Conservation (phyloP, 2,329 filamentous ascomycete genomes). For the Pseudomassariella vexata region DNA sequence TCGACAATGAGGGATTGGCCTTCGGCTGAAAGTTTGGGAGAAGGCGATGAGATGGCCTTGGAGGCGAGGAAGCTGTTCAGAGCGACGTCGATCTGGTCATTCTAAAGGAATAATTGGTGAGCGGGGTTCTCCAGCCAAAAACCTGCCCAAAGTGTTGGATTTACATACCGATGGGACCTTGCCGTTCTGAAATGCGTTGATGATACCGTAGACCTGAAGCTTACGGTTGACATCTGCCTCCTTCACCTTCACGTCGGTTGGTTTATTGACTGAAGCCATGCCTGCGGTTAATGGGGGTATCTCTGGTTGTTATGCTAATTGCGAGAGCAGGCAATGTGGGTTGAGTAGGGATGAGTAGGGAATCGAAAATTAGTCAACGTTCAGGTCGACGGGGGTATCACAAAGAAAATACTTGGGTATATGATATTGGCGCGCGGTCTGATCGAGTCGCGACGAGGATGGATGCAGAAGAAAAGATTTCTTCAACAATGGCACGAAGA, state of each 20-base stretch:
- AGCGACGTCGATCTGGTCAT: conserved; percentile 92
- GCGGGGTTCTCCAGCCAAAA: conserved; percentile 1
- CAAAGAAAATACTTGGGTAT: conserved; percentile 5
- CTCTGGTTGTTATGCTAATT: conserved; percentile 1
- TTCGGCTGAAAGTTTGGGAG: conserved; percentile 73
- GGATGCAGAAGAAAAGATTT: conserved; percentile 1
- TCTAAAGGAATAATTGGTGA: conserved; percentile 41
- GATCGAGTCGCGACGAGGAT: neutral
- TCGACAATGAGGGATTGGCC: conserved; percentile 76
- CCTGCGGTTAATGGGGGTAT: conserved; percentile 7
- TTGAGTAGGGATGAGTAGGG: neutral
- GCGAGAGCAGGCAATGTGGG: neutral
- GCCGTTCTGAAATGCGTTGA: conserved; percentile 76
- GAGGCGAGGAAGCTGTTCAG: conserved; percentile 81
- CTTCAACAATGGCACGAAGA: neutral
- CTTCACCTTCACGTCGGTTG: conserved; percentile 68
- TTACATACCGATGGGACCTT: conserved; percentile 79
- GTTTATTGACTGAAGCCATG: conserved; percentile 58
- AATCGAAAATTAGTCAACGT: neutral
- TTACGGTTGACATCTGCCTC: conserved; percentile 88
- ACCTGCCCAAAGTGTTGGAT: neutral
- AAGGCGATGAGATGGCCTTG: conserved; percentile 62
- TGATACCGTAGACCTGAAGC: conserved; percentile 90
- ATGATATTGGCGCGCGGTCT: conserved; percentile 2
- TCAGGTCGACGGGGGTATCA: conserved; percentile 5